These are phyloP conservation scores for Neofusicoccum sp. DNA, from an alignment of 2,329 filamentous ascomycete species.

Conservation along the genomic window DNA sequence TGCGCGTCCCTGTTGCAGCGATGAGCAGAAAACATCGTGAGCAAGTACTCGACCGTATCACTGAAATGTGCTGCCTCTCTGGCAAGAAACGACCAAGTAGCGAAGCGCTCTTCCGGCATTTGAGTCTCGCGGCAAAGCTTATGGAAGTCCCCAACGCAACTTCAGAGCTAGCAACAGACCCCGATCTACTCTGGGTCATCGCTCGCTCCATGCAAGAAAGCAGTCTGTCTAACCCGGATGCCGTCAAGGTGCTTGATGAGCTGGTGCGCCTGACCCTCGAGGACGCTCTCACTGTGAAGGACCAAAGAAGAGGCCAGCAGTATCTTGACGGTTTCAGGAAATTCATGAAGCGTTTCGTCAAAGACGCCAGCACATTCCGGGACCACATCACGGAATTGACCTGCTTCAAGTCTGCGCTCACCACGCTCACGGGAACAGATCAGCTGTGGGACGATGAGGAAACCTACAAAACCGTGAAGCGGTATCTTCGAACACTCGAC, in stretches of 20 bases:
- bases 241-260: slow-evolving; percentile 27
- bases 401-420: slow-evolving; percentile 16
- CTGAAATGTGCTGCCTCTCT: slow-evolving; percentile 22
- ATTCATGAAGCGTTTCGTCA: slow-evolving; percentile 22
- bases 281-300: slow-evolving; percentile 34
- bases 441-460: slow-evolving; percentile 10
- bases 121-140: slow-evolving; percentile 26
- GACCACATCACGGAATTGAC: slow-evolving; percentile 10
- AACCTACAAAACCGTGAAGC: slow-evolving; percentile 16
- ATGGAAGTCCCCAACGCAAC: slow-evolving; percentile 37
- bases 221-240: not conserved
- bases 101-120: slow-evolving; percentile 11
- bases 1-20: slow-evolving; percentile 27
- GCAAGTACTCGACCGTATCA: slow-evolving; percentile 30
- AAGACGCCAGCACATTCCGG: not conserved
- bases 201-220: slow-evolving; percentile 6
- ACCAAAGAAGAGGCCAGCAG: slow-evolving; percentile 32
- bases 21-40: slow-evolving; percentile 34
- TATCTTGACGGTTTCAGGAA: slow-evolving; percentile 30
- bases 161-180: slow-evolving; percentile 26
- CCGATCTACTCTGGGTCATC: slow-evolving; percentile 9
- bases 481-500: slow-evolving; percentile 14
- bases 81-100: slow-evolving; percentile 1
- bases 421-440: not conserved
- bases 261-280: slow-evolving; percentile 28